Evolutionary conservation across 441 rosid species (phyloP), one percentile per base, ranked within the genome.

Genomic region (Rhodomyrtus psidioides): DNA sequence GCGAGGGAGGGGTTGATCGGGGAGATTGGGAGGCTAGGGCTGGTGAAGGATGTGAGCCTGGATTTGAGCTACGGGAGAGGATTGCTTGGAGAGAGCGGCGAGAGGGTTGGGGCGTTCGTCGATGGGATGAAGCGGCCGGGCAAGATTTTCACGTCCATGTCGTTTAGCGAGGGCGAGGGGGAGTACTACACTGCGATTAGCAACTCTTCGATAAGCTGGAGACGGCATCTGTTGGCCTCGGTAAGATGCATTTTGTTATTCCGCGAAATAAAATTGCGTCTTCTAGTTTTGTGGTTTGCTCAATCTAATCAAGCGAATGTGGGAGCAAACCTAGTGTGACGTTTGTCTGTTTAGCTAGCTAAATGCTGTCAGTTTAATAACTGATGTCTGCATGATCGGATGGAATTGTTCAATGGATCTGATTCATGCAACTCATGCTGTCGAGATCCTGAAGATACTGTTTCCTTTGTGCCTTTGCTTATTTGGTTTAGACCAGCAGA

Each of bases 61-160:
- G 99, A 96, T 92, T 81, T 89, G 24, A 92, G 90, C 88, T 95
- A 96, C 84, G 92, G 90, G 84, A 95, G 99, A 93, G 93, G 87
- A 53, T 86, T 95, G 87, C 96, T 96, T 44, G 95, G 91, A 13
- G 88, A 85, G 75, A 53, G 34, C 30, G 81, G 58, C 34, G 46
- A 84, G 83, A 83, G 26, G 56, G 23, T 86, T 49, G 95, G 91
- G 84, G 90, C 94, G 83, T 93, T 96, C 88, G 89, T 55, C 44
- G 92, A 93, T 86, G 98, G 91, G 81, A 89, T 90, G 89, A 97
- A 97, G 90, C 94, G 96, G 83, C 98, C 98, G 3, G 99, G 99
- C 28, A 97, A 97, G 93, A 92, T 96, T 49, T 96, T 95, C 85
- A 94, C 98, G 84, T 90, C 97, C 17, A 94, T 94, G 99, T 97